These are phyloP conservation scores for Phytophthora idaei DNA, from an alignment of 352 stramenopile genomes.

Conservation along the genomic window DNA sequence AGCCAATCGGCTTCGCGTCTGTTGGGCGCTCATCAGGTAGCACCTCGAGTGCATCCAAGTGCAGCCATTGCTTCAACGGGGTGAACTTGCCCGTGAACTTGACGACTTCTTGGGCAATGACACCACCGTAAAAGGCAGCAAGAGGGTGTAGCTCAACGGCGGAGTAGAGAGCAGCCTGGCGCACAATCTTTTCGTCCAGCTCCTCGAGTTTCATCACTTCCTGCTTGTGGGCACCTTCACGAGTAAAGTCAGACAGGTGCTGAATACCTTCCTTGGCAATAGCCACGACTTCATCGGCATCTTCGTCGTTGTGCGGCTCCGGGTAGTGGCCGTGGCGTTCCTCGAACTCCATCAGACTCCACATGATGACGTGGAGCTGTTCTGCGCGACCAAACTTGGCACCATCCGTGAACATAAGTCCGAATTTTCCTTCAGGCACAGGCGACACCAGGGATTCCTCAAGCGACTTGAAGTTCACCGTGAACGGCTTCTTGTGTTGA, in stretches of 20 bases:
- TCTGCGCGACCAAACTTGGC: conserved; percentile 88
- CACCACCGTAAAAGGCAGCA: conserved; percentile 81
- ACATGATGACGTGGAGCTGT: conserved; percentile 78
- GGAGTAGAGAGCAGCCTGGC: conserved; percentile 60
- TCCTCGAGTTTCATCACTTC: conserved; percentile 72
- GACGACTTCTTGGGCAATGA: conserved; percentile 87
- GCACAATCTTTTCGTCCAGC: conserved; percentile 71
- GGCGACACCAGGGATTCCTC: conserved; percentile 73
- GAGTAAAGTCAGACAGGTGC: conserved; percentile 69
- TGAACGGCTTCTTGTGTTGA: conserved; percentile 86
- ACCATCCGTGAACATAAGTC: conserved; percentile 87
- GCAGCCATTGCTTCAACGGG: conserved; percentile 84
- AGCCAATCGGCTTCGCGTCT: conserved; percentile 60
- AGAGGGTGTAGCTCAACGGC: conserved; percentile 81
- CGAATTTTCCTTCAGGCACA: conserved; percentile 71
- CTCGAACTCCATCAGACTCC: conserved; percentile 84
- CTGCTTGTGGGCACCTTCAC: conserved; percentile 41
- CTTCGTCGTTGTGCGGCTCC: conserved; percentile 61
- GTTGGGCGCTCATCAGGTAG: conserved; percentile 64
- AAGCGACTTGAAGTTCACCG: conserved; percentile 75
- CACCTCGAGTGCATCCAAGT: conserved; percentile 85
- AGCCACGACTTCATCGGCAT: conserved; percentile 68
- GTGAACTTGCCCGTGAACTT: conserved; percentile 91
- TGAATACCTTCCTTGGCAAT: conserved; percentile 74
- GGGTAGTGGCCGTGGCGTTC: conserved; percentile 67